Evolutionary conservation across 768 basidiomycete species (phyloP), one percentile per base, ranked within the genome.

Genomic region (Russula emetica): DNA sequence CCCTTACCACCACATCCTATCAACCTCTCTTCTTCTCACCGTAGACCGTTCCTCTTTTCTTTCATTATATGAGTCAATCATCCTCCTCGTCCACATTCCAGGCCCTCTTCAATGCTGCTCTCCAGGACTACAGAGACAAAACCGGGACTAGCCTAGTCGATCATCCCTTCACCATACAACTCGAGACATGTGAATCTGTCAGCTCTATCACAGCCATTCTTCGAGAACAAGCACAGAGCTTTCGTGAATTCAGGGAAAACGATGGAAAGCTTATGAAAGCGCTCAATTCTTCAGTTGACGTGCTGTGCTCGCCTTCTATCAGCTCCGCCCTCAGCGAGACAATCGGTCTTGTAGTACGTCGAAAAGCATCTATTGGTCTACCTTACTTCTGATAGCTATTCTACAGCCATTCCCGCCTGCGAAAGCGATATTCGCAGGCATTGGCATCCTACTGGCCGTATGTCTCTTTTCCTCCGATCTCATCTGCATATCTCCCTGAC

Each of bases 361-460:
- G 11, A 7, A 57, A n/a, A 5, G 1, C 2, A 1, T 20, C 22
- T 2, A 45, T 44, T 7, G 11, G 11, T 34, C 2, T 34, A 11
- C 34, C 22, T 30, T 22, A 13, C 8, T 28, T 13, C 22, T 20
- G n/a, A 14, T 13, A 4, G 5, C 2, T 34, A 2, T 34, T 13
- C 20, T n/a, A 30, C 20, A 57, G 56, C 50, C 58, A 28, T 61
- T 45, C 24, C 51, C 42, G 13, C 60, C 52, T 26, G 18, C 44
- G 0, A 34, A 26, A 9, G 60, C 53, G 3, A 53, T 55, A 20
- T 55, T 61, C 36, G 24, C 42, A 20, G 53, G 42, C 6, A 13
- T 61, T 5, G 44, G 24, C 13, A 45, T 55, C 18, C 18, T 55
- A 20, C 52, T 61, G 1, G 11, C n/a, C 5, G 53, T 61, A 38